Evolutionary conservation across 176 grass and related monocot species (phyloP), one percentile per base, ranked within the genome.

Genomic region (Avena sativa): DNA sequence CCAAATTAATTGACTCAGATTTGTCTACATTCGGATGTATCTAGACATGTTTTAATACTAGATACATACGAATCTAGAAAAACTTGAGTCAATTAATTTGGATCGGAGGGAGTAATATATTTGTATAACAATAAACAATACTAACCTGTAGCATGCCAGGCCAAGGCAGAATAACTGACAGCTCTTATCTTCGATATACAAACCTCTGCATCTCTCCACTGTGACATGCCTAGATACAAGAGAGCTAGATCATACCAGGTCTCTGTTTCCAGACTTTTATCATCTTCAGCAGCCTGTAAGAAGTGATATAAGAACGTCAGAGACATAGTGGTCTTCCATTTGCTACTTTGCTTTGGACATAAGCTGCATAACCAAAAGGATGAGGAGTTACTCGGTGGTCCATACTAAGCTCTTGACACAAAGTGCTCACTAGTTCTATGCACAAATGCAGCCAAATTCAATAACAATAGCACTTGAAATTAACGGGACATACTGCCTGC

Each of bases 161-260:
- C 78, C 21, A 93, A 87, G 11, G 91, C 86, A 81, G 91, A 97
- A 86, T 89, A 92, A 89, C 68, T 88, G 43, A 66, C 79, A 64
- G 56, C n/a, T 77, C 88, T 92, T 28, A 99, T 76, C 71, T 86
- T 94, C 5, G 86, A 91, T 72, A 99, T 53, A 84, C 97, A 99
- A 81, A 93, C 62, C 71, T 99, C 92, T 26, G 93, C 89, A 84
- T 99, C 94, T 83, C 89, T 99, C 91, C 79, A 93, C 58, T 94
- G 92, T 70, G 82, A 88, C 94, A 99, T 92, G 81, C 74, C 79
- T 87, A 97, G 84, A 85, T 99, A 99, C 70, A 99, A 89, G 78
- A 93, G 89, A 74, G 90, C 87, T 79, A 99, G 85, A 97, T 99
- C 94, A 91, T 94, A 87, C 97, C 97, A 99, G 56, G 87, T 97